Evolutionary conservation across 805 yeast genomes (phyloP).

Genomic region (Wickerhamiella nectarea): DNA sequence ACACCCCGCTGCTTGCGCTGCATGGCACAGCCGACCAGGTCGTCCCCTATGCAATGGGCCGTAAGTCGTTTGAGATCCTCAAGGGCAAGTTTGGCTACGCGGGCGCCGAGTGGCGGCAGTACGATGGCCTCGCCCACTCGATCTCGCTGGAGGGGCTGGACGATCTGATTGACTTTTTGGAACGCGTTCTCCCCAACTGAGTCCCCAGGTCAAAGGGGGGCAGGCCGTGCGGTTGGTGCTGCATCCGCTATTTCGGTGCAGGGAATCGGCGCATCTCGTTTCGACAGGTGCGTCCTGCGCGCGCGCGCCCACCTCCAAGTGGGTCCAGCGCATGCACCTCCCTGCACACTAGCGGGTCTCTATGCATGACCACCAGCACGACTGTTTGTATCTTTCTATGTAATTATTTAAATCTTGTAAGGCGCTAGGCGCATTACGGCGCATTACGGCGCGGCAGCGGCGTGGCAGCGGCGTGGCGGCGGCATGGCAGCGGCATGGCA

Average conservation of each 20-base stretch:
- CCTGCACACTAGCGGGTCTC: no score
- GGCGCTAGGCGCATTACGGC: no score
- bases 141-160: constrained; percentile 52
- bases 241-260: constrained; percentile 54
- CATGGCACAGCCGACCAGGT: constrained; percentile 76
- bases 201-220: constrained; percentile 38
- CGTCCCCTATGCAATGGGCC: constrained; percentile 33
- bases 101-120: constrained; percentile 35
- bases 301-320: no score
- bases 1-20: constrained; percentile 73
- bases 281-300: no score
- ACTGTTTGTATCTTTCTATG: no score
- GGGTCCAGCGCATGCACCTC: no score
- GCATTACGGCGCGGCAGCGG: no score
- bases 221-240: constrained; percentile 62
- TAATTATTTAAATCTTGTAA: no score
- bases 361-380: no score
- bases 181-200: constrained; percentile 21
- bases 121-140: constrained; percentile 54
- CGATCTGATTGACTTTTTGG: constrained; percentile 38
- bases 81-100: constrained; percentile 33
- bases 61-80: constrained; percentile 33
- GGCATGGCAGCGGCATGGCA: no score
- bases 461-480: no score
- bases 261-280: constrained; percentile 61